These are phyloP conservation scores for Phyllachora maydis DNA, from an alignment of 2,329 filamentous ascomycete species.

Conservation along the genomic window DNA sequence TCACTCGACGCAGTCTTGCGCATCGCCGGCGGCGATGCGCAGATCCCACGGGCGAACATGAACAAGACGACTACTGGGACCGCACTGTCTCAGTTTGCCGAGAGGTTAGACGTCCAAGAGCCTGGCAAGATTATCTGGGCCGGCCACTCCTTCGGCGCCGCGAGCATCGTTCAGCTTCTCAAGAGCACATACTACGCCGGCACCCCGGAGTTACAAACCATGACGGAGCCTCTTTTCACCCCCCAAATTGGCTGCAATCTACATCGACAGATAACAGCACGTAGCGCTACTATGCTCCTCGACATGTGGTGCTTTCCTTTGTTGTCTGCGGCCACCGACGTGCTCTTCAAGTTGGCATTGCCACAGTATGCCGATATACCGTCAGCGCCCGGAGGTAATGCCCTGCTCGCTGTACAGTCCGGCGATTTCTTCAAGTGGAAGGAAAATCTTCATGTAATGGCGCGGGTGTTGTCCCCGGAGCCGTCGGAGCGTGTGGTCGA, in stretches of 20 bases:
- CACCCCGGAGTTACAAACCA: conserved; percentile 19
- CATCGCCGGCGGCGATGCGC: conserved; percentile 29
- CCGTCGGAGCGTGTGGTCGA: conserved; percentile 21
- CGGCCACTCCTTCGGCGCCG: conserved; percentile 66
- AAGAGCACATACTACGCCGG: conserved; percentile 57
- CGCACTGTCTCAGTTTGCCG: conserved; percentile 35
- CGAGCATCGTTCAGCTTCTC: conserved; percentile 54
- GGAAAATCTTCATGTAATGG: conserved; percentile 49
- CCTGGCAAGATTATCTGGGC: conserved; percentile 56
- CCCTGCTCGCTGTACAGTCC: conserved; percentile 50
- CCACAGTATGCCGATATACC: conserved; percentile 39
- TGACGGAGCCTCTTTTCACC: conserved; percentile 36
- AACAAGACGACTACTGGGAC: conserved; percentile 22
- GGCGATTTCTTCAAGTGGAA: conserved; percentile 64
- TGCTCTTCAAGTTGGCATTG: conserved; percentile 52
- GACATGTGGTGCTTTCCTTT: conserved; percentile 70
- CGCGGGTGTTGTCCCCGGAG: conserved; percentile 39
- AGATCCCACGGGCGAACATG: conserved; percentile 25
- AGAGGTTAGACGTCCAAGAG: conserved; percentile 43
- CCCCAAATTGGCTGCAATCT: conserved; percentile 35
- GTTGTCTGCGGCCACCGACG: conserved; percentile 35
- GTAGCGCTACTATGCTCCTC: conserved; percentile 45
- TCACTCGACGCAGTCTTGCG: conserved; percentile 46
- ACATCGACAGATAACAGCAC: conserved; percentile 43
- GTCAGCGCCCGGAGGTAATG: conserved; percentile 30